phyloP scores from a whole-genome alignment of 2,329 filamentous ascomycete genomes.

The Beauveria rudraprayagi region DNA sequence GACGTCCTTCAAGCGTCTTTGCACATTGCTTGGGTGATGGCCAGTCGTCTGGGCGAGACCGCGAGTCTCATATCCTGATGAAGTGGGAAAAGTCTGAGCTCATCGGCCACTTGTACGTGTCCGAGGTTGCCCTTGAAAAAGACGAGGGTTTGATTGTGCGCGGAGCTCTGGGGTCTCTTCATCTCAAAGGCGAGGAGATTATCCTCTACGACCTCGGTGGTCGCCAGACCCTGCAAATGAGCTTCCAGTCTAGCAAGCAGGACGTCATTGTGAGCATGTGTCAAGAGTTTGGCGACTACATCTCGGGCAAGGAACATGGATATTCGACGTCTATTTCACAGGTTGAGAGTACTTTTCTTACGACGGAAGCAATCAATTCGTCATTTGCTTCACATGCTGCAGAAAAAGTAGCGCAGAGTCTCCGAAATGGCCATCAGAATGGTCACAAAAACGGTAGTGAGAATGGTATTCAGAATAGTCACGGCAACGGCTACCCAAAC shows the following conservation, averaged over 20 bases:
- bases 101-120: neutral
- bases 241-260: neutral
- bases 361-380: neutral
- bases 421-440: neutral
- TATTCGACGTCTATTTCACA: neutral
- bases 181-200: neutral
- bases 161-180: neutral
- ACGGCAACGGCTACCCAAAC: neutral
- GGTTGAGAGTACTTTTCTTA: neutral
- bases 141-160: neutral
- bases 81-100: neutral
- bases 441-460: too few relatives aligned
- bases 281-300: neutral
- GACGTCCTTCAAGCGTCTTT: neutral
- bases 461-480: too few relatives aligned
- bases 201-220: neutral
- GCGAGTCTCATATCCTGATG: conserved; percentile 1
- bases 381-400: neutral
- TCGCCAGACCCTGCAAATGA: neutral
- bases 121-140: neutral
- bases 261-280: neutral
- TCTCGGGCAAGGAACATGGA: neutral
- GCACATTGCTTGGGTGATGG: neutral
- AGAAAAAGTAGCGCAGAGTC: neutral
- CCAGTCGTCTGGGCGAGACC: neutral